These are phyloP conservation scores for Botrytis squamosa DNA, from an alignment of 2,329 filamentous ascomycete genomes.

Conservation along the genomic window DNA sequence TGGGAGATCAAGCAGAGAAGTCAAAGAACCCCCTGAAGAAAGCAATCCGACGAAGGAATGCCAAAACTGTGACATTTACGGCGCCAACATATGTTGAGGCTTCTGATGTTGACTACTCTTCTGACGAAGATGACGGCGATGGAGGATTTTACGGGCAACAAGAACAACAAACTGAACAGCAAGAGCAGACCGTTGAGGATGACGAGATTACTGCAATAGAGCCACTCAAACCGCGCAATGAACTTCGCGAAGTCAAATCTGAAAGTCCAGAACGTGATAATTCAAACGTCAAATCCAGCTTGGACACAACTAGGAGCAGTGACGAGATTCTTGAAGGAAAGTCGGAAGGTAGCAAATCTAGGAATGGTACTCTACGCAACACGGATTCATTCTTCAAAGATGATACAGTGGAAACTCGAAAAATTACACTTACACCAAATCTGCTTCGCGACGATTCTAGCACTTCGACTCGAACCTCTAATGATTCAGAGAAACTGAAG, in stretches of 20 bases:
- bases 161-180: constrained; percentile 48
- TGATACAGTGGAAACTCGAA: constrained; percentile 90
- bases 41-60: constrained; percentile 67
- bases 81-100: constrained; percentile 70
- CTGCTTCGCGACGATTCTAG: constrained; percentile 76
- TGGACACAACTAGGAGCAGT: constrained; percentile 51
- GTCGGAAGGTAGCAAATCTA: constrained; percentile 60
- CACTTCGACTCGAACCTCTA: constrained; percentile 43
- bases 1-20: constrained; percentile 68
- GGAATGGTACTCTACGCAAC: constrained; percentile 84
- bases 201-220: constrained; percentile 37
- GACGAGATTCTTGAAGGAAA: constrained; percentile 66
- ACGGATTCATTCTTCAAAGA: constrained; percentile 98
- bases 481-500: constrained; percentile 51
- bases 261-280: constrained; percentile 31
- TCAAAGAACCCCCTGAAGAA: constrained; percentile 73
- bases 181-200: constrained; percentile 43
- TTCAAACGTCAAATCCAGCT: constrained; percentile 32
- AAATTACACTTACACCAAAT: constrained; percentile 94
- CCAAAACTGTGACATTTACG: constrained; percentile 71
- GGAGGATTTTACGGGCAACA: constrained; percentile 48
- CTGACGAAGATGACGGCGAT: constrained; percentile 60
- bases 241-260: constrained; percentile 37
- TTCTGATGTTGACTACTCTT: constrained; percentile 68
- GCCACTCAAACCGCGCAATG: constrained; percentile 45